A percentile compares a stretch with the other conserved stretches of the same genome.
Evolutionary conservation across 805 yeast species (phyloP).

Genomic region (Yamadazyma paraphyllophila): DNA sequence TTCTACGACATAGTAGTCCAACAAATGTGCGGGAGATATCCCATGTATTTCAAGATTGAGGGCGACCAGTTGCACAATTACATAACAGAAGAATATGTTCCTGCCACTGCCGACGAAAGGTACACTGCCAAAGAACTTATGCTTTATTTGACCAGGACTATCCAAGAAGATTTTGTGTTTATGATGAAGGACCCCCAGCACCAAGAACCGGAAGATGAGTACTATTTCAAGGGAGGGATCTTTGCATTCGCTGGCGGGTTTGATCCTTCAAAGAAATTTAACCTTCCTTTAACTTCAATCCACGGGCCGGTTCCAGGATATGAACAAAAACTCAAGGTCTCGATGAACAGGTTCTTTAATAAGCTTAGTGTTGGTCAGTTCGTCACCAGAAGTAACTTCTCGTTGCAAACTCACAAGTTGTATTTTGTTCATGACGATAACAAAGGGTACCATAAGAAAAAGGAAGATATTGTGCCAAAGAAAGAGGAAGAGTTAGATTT

Average conservation of each 20-base stretch:
- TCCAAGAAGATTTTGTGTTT: slow-evolving; percentile 43
- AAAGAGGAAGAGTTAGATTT: slow-evolving; percentile 36
- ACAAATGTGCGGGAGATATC: slow-evolving; percentile 38
- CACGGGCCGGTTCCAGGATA: slow-evolving; percentile 46
- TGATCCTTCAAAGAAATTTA: slow-evolving; percentile 36
- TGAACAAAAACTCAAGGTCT: slow-evolving; percentile 34
- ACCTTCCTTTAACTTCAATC: slow-evolving; percentile 35
- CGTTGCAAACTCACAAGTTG: slow-evolving; percentile 37
- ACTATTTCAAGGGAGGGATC: slow-evolving; percentile 42
- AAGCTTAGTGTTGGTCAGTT: slow-evolving; percentile 35
- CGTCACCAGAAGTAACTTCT: slow-evolving; percentile 40
- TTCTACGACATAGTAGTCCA: slow-evolving; percentile 30
- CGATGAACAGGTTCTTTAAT: slow-evolving; percentile 42
- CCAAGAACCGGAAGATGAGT: slow-evolving; percentile 34
- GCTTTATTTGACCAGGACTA: slow-evolving; percentile 25
- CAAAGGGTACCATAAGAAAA: slow-evolving; percentile 33
- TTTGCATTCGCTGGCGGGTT: slow-evolving; percentile 48
- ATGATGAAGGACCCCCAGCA: slow-evolving; percentile 33
- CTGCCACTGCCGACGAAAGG: slow-evolving; percentile 2
- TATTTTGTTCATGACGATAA: slow-evolving; percentile 38
- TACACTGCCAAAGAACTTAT: slow-evolving; percentile 17
- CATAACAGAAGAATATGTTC: slow-evolving; percentile 26
- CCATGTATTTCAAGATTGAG: slow-evolving; percentile 29
- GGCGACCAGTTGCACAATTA: slow-evolving; percentile 22
- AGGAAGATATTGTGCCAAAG: slow-evolving; percentile 22